These are phyloP conservation scores for Hydrangea macrophylla DNA, from an alignment of 148 eudicot genomes.

Conservation along the genomic window DNA sequence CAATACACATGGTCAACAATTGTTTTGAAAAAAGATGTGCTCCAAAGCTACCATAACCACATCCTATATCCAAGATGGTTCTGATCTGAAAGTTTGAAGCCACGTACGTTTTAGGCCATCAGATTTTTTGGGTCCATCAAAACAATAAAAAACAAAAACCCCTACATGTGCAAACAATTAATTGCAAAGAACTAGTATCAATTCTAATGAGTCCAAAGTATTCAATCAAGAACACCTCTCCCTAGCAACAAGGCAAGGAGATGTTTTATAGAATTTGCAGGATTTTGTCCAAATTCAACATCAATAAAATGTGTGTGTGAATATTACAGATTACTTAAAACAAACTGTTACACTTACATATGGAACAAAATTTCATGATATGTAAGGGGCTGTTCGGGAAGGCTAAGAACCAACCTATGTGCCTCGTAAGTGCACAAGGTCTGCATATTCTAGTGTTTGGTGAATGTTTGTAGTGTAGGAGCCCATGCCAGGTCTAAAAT, in stretches of 20 bases:
- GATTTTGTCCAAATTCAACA: neutral
- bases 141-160: neutral
- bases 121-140: neutral
- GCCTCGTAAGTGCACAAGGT: no score
- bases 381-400: no score
- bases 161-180: neutral
- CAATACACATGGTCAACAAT: conserved; percentile 82
- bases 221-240: neutral
- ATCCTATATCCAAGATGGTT: conserved; percentile 84
- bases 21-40: conserved; percentile 84
- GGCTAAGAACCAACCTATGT: no score
- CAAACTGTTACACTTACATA: neutral
- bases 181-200: conserved; percentile 4
- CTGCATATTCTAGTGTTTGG: no score
- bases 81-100: conserved; percentile 57
- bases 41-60: conserved; percentile 96
- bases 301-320: no score
- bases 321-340: neutral
- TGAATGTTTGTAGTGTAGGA: no score
- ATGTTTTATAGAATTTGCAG: neutral
- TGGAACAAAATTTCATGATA: no score
- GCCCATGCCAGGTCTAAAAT: no score
- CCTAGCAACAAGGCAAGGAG: neutral
- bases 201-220: neutral
- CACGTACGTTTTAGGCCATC: neutral